phyloP scores from a whole-genome alignment of 805 yeast species.

The Huiozyma sinensis region DNA sequence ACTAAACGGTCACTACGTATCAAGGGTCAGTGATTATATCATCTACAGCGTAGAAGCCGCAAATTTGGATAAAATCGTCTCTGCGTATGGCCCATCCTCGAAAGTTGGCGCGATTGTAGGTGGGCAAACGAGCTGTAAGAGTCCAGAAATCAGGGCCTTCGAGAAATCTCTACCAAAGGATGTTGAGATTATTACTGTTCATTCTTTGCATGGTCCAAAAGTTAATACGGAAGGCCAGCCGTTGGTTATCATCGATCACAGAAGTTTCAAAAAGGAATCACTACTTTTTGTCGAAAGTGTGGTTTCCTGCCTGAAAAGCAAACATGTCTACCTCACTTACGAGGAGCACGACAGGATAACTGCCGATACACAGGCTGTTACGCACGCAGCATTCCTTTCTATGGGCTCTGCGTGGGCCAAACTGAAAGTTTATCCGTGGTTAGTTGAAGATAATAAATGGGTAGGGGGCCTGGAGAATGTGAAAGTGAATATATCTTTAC shows the following conservation, averaged over 20 bases:
- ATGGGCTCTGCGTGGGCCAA: conserved; percentile 97
- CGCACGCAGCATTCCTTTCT: conserved; percentile 92
- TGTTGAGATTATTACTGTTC: conserved; percentile 74
- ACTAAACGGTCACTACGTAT: conserved; percentile 74
- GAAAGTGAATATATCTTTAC: conserved; percentile 80
- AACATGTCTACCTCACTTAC: conserved; percentile 68
- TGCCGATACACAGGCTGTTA: conserved; percentile 97
- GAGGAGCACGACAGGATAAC: conserved; percentile 88
- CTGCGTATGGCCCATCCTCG: conserved; percentile 74
- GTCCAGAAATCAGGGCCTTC: conserved; percentile 80
- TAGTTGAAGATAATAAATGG: conserved; percentile 44
- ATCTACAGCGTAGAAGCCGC: conserved; percentile 93
- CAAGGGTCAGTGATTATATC: conserved; percentile 70
- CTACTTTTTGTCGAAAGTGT: conserved; percentile 52
- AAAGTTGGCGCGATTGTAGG: conserved; percentile 87
- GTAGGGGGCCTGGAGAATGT: conserved; percentile 93
- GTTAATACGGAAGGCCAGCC: conserved; percentile 90
- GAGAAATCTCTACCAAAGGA: conserved; percentile 67
- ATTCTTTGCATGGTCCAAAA: conserved; percentile 89
- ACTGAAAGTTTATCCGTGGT: conserved; percentile 82
- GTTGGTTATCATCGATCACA: conserved; percentile 70
- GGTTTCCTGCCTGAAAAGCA: conserved; percentile 66
- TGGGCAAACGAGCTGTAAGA: conserved; percentile 96
- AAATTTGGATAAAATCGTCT: conserved; percentile 60
- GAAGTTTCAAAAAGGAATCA: conserved; percentile 42